Base-by-base conservation (phyloP, 768 basidiomycete genomes). In the Pleurotus pulmonarius region DNA sequence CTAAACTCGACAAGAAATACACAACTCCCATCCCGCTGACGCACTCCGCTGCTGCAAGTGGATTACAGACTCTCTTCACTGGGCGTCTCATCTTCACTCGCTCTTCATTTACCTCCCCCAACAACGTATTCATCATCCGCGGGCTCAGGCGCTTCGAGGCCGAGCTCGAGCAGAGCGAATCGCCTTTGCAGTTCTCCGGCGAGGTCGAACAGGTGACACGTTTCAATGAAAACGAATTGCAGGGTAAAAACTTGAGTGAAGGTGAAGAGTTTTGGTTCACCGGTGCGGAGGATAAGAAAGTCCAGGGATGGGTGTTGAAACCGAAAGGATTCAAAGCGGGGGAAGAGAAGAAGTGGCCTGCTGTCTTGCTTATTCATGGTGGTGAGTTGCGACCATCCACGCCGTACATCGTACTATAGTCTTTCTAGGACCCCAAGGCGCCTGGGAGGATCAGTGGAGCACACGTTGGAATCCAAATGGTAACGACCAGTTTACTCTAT, bases 401-500 rank as follows among this genome's bases (percentile, higher is more conserved):
- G n/a, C 16, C 41, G 15, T 25, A 46, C 37, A 40, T 56, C 29
- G 43, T 55, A 58, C 8, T 39, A 39, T 20, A 22, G 58, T 22
- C 22, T n/a, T 16, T 43, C 61, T 72, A 75, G 86, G 87, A 15
- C 89, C 90, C 4, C 87, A 92, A 65, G 78, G 86, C 25, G 91
- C 89, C 47, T 97, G 94, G 94, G 85, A 86, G 61, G 94, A 97
- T 65, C 78, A 83, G 44, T 98, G 95, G 95, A 88, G 85, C 2
- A 94, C 85, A 25, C 76, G 93, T 54, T 96, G 95, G 95, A 98
- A 97, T 70, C 90, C 87, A 0, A 91, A 93, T 63, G 77, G 89
- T 89, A 56, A 22, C 4, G 4, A n/a, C 4, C 15, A 15, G 15
- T 20, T 29, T n/a, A 5, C 29, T 16, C 9, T 7, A 1, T 15